A percentile compares a stretch with the other conserved stretches of the same genome.
Evolutionary conservation across 2,329 filamentous ascomycete species (phyloP).

Genomic region (Aspergillus tubingensis): DNA sequence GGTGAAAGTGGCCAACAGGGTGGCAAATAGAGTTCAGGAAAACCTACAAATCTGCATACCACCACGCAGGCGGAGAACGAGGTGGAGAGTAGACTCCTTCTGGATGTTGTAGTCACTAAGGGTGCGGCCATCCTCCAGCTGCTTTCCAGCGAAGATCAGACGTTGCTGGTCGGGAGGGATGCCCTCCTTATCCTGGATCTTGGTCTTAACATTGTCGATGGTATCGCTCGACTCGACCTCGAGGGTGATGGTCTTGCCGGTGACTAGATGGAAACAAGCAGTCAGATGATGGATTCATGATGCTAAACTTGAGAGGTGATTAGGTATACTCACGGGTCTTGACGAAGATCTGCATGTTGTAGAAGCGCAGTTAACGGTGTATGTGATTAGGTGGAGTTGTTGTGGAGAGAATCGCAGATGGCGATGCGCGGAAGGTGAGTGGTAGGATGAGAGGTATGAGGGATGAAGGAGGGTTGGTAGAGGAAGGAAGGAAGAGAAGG

Average conservation of each 20-base stretch:
- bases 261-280: constrained; percentile 51
- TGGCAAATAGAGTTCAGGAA: constrained; percentile 5
- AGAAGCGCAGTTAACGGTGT: constrained; percentile 13
- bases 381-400: constrained; percentile 10
- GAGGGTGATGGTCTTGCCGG: constrained; percentile 59
- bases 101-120: constrained; percentile 60
- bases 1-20: constrained; percentile 10
- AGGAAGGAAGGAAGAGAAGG: constrained; percentile 20
- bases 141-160: constrained; percentile 60
- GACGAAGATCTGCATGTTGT: constrained; percentile 94
- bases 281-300: constrained; percentile 28
- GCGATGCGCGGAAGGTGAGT: constrained; percentile 18
- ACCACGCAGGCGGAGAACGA: constrained; percentile 72
- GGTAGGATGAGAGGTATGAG: constrained; percentile 26
- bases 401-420: constrained; percentile 13
- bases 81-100: constrained; percentile 68
- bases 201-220: constrained; percentile 60
- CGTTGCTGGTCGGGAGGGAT: constrained; percentile 62
- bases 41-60: constrained; percentile 64
- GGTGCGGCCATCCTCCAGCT: constrained; percentile 59
- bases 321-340: constrained; percentile 76
- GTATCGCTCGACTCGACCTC: constrained; percentile 53
- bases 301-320: constrained; percentile 28
- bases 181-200: constrained; percentile 63
- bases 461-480: constrained; percentile 20